These are phyloP conservation scores for Mortierella antarctica DNA, from an alignment of 192 early-diverging fungal species.

Conservation along the genomic window DNA sequence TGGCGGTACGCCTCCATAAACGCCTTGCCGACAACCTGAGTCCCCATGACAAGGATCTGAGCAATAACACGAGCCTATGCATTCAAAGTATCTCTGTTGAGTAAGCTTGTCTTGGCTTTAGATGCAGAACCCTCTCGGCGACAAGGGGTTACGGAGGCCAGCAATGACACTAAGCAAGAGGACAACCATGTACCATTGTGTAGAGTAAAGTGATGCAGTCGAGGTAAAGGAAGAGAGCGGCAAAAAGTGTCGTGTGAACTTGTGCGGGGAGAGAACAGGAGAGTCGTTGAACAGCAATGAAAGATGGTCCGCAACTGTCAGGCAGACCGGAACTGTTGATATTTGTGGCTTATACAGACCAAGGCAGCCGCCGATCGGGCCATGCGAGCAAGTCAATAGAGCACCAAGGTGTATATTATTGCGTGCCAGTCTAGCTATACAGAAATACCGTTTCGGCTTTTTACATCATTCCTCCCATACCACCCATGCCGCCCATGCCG, in stretches of 20 bases:
- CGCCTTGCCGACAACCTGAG: conserved; percentile 88
- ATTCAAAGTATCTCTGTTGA: neutral
- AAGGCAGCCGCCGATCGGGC: too few relatives aligned
- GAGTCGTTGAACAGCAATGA: neutral
- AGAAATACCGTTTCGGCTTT: neutral
- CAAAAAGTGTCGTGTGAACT: neutral
- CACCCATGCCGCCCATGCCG: conserved; percentile 73
- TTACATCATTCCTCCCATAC: conserved; percentile 86
- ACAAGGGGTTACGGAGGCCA: too few relatives aligned
- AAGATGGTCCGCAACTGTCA: too few relatives aligned
- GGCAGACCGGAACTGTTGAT: conserved; percentile 5
- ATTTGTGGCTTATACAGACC: conserved; percentile 12
- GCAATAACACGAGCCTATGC: conserved; percentile 74
- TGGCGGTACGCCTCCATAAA: conserved; percentile 95
- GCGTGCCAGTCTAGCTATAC: neutral
- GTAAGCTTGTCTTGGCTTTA: neutral
- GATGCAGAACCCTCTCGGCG: too few relatives aligned
- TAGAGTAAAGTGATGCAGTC: neutral
- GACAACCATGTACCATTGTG: too few relatives aligned
- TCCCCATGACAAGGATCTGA: conserved; percentile 81
- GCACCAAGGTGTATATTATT: neutral
- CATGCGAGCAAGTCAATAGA: too few relatives aligned
- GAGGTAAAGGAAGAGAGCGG: neutral
- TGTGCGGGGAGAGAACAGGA: neutral
- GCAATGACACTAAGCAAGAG: too few relatives aligned